These are phyloP conservation scores for Coemansia sp. DNA, from an alignment of 192 early-diverging fungal species.

Conservation along the genomic window DNA sequence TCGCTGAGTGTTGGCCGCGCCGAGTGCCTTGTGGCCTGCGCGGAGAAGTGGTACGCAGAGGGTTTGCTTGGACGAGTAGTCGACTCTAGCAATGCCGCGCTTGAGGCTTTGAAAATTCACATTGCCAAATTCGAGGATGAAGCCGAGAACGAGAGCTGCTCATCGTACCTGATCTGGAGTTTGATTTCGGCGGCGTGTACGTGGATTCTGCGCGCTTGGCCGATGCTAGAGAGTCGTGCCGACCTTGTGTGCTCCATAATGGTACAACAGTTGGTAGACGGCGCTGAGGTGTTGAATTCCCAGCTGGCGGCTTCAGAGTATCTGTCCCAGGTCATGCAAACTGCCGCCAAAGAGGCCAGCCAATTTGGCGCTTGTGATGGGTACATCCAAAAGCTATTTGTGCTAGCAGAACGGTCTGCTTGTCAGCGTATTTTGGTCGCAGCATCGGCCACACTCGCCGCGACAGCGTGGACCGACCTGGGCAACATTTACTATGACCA, in stretches of 20 bases:
- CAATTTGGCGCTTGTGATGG: not conserved
- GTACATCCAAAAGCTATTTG: conserved; percentile 9
- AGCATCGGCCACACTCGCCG: conserved; percentile 15
- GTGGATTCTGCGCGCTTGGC: conserved; percentile 18
- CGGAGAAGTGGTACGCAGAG: conserved; percentile 29
- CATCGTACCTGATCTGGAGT: conserved; percentile 60
- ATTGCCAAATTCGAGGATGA: conserved; percentile 4
- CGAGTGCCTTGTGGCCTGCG: conserved; percentile 32
- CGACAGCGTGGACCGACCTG: conserved; percentile 42
- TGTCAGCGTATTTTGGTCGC: conserved; percentile 26
- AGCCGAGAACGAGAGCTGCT: conserved; percentile 13
- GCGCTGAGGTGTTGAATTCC: not conserved
- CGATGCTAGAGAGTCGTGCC: conserved; percentile 11
- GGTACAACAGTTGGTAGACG: conserved; percentile 3
- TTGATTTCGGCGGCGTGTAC: conserved; percentile 59
- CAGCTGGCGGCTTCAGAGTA: conserved; percentile 8
- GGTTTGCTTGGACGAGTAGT: conserved; percentile 69
- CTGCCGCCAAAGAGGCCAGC: conserved; percentile 1
- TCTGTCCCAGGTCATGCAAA: conserved; percentile 13
- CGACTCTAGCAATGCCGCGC: conserved; percentile 55
- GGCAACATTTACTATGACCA: conserved; percentile 27
- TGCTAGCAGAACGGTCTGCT: conserved; percentile 23
- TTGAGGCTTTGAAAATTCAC: conserved; percentile 14
- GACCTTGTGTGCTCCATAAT: not conserved
- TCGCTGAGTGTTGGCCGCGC: conserved; percentile 20